Evolutionary conservation across 257 asterid genomes (phyloP).

Genomic region (Penstemon barbatus): DNA sequence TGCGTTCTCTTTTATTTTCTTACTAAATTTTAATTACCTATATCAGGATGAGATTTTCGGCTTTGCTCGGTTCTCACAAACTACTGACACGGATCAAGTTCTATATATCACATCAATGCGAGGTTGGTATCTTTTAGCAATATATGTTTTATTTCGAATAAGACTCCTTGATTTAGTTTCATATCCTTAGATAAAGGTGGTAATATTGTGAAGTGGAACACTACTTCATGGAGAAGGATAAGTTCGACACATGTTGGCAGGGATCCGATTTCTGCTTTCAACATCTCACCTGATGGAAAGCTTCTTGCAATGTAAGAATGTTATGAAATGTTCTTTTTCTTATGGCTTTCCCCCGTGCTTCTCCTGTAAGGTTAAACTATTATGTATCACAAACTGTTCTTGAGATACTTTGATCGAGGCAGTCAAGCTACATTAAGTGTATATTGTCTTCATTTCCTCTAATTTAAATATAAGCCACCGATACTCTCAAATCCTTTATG

Average conservation of each 20-base stretch:
- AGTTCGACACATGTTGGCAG: constrained; percentile 56
- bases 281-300: constrained; percentile 83
- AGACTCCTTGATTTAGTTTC: constrained; percentile 25
- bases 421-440: neutral
- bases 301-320: constrained; percentile 74
- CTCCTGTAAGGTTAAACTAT: constrained; percentile 1
- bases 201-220: constrained; percentile 65
- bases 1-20: constrained; percentile 8
- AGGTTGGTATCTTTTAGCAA: constrained; percentile 46
- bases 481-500: neutral
- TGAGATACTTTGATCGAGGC: constrained; percentile 11
- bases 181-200: constrained; percentile 54
- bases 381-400: constrained; percentile 1
- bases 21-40: constrained; percentile 22
- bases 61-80: constrained; percentile 75
- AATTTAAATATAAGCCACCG: neutral
- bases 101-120: constrained; percentile 61
- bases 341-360: neutral
- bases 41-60: constrained; percentile 76
- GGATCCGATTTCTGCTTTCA: constrained; percentile 82
- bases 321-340: neutral
- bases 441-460: neutral
- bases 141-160: constrained; percentile 10
- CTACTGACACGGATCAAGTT: constrained; percentile 55
- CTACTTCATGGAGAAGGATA: constrained; percentile 68